These are phyloP conservation scores for Mycena maculata DNA, from an alignment of 768 basidiomycete species.

Conservation along the genomic window DNA sequence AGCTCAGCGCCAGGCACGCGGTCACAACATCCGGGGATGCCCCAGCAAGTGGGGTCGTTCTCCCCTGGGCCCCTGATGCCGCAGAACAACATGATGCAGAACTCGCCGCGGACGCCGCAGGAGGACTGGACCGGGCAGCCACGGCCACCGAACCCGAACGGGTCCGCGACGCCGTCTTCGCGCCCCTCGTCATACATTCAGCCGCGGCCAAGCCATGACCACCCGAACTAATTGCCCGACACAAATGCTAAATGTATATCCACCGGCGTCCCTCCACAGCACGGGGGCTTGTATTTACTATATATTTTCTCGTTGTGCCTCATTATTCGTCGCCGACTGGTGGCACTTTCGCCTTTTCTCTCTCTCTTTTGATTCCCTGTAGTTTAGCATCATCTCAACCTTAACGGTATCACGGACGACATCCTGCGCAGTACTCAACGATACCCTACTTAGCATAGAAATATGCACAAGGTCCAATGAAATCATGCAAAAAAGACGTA, in stretches of 20 bases:
- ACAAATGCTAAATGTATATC: slow-evolving; percentile 60
- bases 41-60: slow-evolving; percentile 50
- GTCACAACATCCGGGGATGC: slow-evolving; percentile 55
- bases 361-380: slow-evolving; percentile 54
- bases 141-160: slow-evolving; percentile 53
- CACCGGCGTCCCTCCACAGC: slow-evolving; percentile 53
- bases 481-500: slow-evolving; percentile 23
- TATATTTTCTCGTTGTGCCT: slow-evolving; percentile 39
- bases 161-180: slow-evolving; percentile 46
- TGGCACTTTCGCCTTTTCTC: not conserved
- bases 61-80: slow-evolving; percentile 60
- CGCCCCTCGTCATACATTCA: slow-evolving; percentile 66
- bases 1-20: slow-evolving; percentile 55
- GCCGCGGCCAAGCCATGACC: slow-evolving; percentile 58
- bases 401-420: slow-evolving; percentile 67
- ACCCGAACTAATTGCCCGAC: slow-evolving; percentile 48
- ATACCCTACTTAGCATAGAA: slow-evolving; percentile 61
- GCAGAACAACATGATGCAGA: slow-evolving; percentile 61
- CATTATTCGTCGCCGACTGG: slow-evolving; percentile 42
- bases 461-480: slow-evolving; percentile 37
- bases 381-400: slow-evolving; percentile 62
- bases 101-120: slow-evolving; percentile 52
- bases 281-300: slow-evolving; percentile 50
- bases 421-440: slow-evolving; percentile 65
- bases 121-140: slow-evolving; percentile 61